phyloP scores from a whole-genome alignment of 148 eudicot species.

The Tetragonia tetragonoides region DNA sequence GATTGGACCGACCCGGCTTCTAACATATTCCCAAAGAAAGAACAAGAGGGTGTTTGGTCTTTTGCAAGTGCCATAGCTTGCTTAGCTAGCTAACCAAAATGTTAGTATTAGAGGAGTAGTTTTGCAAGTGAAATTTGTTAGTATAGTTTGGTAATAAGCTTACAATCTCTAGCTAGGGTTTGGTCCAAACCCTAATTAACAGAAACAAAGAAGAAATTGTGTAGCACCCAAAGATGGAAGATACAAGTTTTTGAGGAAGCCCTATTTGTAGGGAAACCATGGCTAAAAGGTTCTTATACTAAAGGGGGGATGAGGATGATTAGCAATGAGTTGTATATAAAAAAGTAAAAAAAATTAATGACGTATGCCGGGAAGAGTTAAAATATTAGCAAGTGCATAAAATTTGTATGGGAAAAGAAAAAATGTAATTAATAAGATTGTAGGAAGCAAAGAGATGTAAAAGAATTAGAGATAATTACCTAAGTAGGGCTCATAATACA shows the following conservation, averaged over 20 bases:
- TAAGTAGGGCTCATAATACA: background rate
- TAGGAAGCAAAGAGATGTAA: background rate
- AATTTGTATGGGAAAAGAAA: slow-evolving; percentile 7
- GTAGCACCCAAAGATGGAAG: background rate
- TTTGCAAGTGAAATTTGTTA: background rate
- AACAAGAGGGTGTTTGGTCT: slow-evolving; percentile 39
- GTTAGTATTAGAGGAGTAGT: background rate
- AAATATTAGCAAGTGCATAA: slow-evolving; percentile 7
- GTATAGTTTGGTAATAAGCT: background rate
- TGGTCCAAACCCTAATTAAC: slow-evolving; percentile 18
- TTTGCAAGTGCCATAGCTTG: slow-evolving; percentile 65
- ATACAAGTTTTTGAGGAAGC: background rate
- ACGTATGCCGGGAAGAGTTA: slow-evolving; percentile 20
- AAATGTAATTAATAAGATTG: slow-evolving; percentile 9
- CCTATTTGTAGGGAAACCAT: slow-evolving; percentile 16
- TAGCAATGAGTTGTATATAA: background rate
- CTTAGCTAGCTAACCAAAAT: background rate
- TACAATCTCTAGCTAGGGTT: slow-evolving; percentile 5
- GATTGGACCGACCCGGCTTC: slow-evolving; percentile 34
- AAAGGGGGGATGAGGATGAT: slow-evolving; percentile 17
- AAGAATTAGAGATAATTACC: background rate
- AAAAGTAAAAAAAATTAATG: background rate
- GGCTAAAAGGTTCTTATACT: slow-evolving; percentile 26
- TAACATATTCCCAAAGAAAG: slow-evolving; percentile 36
- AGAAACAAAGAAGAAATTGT: background rate